These are phyloP conservation scores for Daldinia concentrica DNA, from an alignment of 495 filamentous ascomycete species.

Conservation along the genomic window DNA sequence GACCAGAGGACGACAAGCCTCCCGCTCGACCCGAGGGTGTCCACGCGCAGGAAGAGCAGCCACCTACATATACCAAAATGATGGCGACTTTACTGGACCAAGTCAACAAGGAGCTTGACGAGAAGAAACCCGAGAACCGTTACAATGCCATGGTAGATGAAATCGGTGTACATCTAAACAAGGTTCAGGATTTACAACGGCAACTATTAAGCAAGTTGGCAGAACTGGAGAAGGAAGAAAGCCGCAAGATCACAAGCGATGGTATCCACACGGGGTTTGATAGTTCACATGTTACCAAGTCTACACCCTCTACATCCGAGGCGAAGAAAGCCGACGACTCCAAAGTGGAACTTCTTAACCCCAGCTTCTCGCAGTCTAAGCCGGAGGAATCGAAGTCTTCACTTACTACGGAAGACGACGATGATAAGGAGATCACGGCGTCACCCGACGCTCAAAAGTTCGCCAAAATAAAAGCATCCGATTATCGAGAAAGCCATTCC, in stretches of 20 bases:
- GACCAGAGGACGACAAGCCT: slow-evolving; percentile 74
- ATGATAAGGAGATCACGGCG: slow-evolving; percentile 77
- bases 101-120: slow-evolving; percentile 88
- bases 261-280: slow-evolving; percentile 91
- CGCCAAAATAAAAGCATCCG: slow-evolving; percentile 75
- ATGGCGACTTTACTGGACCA: slow-evolving; percentile 91
- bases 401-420: slow-evolving; percentile 61
- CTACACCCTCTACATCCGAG: slow-evolving; percentile 51
- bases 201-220: slow-evolving; percentile 76
- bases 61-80: slow-evolving; percentile 93
- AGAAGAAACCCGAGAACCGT: slow-evolving; percentile 69
- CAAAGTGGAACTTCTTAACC: slow-evolving; percentile 84
- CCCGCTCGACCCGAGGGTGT: slow-evolving; percentile 78
- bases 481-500: slow-evolving; percentile 75
- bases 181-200: slow-evolving; percentile 79
- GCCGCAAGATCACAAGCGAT: slow-evolving; percentile 93
- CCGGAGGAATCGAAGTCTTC: slow-evolving; percentile 38
- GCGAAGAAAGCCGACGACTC: slow-evolving; percentile 53
- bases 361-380: slow-evolving; percentile 53
- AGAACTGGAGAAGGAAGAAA: slow-evolving; percentile 86
- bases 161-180: slow-evolving; percentile 75
- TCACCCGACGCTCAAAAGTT: slow-evolving; percentile 81
- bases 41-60: slow-evolving; percentile 73
- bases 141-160: slow-evolving; percentile 78
- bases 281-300: slow-evolving; percentile 77